Evolutionary conservation across 495 filamentous ascomycete species (phyloP).

Genomic region (Xylaria curta): DNA sequence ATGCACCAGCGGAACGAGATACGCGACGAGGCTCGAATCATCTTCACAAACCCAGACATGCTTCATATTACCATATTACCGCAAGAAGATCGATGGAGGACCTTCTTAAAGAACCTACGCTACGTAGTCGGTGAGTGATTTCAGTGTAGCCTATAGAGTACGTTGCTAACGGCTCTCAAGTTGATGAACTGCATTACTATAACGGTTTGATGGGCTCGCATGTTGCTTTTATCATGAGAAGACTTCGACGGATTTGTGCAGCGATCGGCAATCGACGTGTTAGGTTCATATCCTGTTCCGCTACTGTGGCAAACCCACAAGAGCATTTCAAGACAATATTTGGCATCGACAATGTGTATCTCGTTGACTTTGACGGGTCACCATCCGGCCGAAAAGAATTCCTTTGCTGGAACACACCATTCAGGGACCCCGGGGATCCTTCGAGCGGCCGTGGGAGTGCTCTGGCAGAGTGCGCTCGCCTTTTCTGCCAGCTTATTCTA

Average conservation of each 20-base stretch:
- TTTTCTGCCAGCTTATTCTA: slow-evolving; percentile 90
- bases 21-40: slow-evolving; percentile 87
- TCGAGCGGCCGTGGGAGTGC: slow-evolving; percentile 84
- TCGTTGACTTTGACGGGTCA: slow-evolving; percentile 91
- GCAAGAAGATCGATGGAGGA: slow-evolving; percentile 87
- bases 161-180: slow-evolving; percentile 32
- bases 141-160: background rate
- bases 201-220: slow-evolving; percentile 95
- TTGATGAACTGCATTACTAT: slow-evolving; percentile 93
- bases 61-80: slow-evolving; percentile 93
- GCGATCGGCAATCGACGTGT: slow-evolving; percentile 88
- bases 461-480: slow-evolving; percentile 79
- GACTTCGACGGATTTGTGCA: slow-evolving; percentile 86
- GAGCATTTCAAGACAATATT: slow-evolving; percentile 94
- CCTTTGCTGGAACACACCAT: slow-evolving; percentile 97
- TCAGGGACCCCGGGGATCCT: slow-evolving; percentile 87
- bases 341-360: slow-evolving; percentile 75
- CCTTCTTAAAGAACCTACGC: slow-evolving; percentile 84
- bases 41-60: slow-evolving; percentile 99
- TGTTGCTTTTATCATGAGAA: slow-evolving; percentile 92
- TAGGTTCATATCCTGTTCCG: slow-evolving; percentile 96
- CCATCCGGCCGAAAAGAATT: slow-evolving; percentile 95
- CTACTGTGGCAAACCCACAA: slow-evolving; percentile 93
- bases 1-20: slow-evolving; percentile 79
- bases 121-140: slow-evolving; percentile 76